Evolutionary conservation across 495 filamentous ascomycete genomes (phyloP).

Genomic region (Parachaetomium inaequale): DNA sequence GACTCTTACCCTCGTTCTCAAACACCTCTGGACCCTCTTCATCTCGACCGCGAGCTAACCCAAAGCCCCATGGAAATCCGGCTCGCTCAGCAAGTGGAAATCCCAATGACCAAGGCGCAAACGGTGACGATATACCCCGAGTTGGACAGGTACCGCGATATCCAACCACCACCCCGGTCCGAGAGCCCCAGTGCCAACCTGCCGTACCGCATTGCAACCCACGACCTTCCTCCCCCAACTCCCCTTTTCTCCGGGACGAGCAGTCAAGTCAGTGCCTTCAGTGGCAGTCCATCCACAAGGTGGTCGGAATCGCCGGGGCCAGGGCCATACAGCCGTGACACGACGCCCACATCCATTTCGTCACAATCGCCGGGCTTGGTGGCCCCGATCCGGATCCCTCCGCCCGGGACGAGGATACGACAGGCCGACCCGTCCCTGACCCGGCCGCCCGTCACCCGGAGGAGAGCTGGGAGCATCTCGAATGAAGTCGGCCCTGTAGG

Average conservation of each 20-base stretch:
- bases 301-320: slow-evolving; percentile 89
- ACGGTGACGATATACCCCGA: slow-evolving; percentile 48
- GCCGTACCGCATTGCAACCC: slow-evolving; percentile 49
- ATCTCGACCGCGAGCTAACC: slow-evolving; percentile 39
- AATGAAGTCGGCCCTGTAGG: slow-evolving; percentile 49
- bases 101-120: slow-evolving; percentile 32
- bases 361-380: slow-evolving; percentile 88
- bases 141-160: slow-evolving; percentile 51
- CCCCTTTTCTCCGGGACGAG: slow-evolving; percentile 55
- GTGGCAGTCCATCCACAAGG: slow-evolving; percentile 85
- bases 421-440: slow-evolving; percentile 58
- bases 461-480: slow-evolving; percentile 51
- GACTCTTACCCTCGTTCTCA: slow-evolving; percentile 39
- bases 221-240: slow-evolving; percentile 63
- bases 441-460: slow-evolving; percentile 64
- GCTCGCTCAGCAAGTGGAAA: slow-evolving; percentile 34
- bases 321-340: slow-evolving; percentile 75
- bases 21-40: slow-evolving; percentile 30
- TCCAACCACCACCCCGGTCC: slow-evolving; percentile 25
- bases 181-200: slow-evolving; percentile 36
- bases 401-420: slow-evolving; percentile 48
- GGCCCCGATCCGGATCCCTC: slow-evolving; percentile 54
- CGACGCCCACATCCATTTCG: slow-evolving; percentile 92
- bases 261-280: slow-evolving; percentile 55
- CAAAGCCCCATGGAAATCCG: slow-evolving; percentile 40